Conservation (phyloP, 106 monocot species). For the Hemerocallis citrina region DNA sequence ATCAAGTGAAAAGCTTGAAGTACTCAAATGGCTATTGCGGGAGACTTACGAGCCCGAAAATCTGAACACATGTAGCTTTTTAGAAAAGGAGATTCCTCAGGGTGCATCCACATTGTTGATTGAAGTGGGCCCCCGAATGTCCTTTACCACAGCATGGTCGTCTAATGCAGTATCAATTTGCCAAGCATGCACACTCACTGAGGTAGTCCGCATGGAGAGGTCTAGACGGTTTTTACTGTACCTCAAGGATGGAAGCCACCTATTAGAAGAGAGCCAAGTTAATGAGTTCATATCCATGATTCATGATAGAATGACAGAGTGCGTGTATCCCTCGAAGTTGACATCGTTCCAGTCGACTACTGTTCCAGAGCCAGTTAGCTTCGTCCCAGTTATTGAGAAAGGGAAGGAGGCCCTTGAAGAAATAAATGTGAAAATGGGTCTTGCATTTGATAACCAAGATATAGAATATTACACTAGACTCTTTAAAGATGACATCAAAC, state of each 20-base stretch:
- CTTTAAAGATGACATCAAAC: conserved; percentile 81
- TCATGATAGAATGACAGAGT: conserved; percentile 98
- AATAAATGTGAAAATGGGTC: conserved; percentile 82
- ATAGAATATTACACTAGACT: conserved; percentile 75
- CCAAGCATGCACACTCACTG: conserved; percentile 55
- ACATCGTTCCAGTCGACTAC: conserved; percentile 35
- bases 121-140: conserved; percentile 91
- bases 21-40: conserved; percentile 71
- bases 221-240: conserved; percentile 69
- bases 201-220: conserved; percentile 73
- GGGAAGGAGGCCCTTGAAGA: conserved; percentile 77
- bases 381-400: conserved; percentile 68
- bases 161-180: conserved; percentile 90
- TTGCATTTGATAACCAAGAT: conserved; percentile 97
- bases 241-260: conserved; percentile 36
- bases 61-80: conserved; percentile 46
- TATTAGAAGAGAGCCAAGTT: conserved; percentile 38
- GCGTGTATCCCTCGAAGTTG: conserved; percentile 70
- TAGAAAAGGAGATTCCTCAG: conserved; percentile 28
- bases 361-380: conserved; percentile 53
- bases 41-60: conserved; percentile 96
- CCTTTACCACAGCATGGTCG: conserved; percentile 89
- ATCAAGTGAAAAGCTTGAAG: conserved; percentile 45
- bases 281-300: conserved; percentile 71
- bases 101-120: conserved; percentile 21